These are phyloP conservation scores for Aquilaria sinensis DNA, from an alignment of 345 rosid species.

Conservation along the genomic window DNA sequence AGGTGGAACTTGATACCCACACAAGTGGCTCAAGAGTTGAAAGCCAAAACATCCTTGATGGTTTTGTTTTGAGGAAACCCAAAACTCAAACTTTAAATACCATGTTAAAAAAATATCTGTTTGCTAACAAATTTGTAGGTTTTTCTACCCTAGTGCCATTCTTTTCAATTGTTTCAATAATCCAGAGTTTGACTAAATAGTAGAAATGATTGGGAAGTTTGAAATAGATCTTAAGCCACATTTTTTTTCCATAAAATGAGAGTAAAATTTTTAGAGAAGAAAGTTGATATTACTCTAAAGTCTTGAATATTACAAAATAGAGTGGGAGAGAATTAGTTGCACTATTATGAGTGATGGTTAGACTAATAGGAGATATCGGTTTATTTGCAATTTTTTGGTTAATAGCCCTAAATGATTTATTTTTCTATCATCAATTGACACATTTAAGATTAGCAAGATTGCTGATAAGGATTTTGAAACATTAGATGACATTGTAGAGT, in stretches of 20 bases:
- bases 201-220: neutral
- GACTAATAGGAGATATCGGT: no score
- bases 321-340: neutral
- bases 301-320: neutral
- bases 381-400: no score
- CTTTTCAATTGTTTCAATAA: neutral
- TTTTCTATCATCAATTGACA: no score
- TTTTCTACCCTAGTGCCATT: neutral
- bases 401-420: no score
- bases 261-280: neutral
- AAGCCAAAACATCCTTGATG: no score
- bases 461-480: neutral
- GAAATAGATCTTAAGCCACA: neutral
- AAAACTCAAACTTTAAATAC: no score
- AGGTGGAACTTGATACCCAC: no score
- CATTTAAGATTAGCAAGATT: neutral
- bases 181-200: neutral
- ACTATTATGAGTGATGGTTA: no score
- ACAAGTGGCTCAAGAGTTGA: no score
- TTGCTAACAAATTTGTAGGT: no score
- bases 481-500: neutral
- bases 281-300: neutral
- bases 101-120: no score
- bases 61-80: no score
- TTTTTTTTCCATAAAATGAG: neutral